phyloP scores from a whole-genome alignment of 2,329 filamentous ascomycete species.

The Ploettnerulaceae sp. region DNA sequence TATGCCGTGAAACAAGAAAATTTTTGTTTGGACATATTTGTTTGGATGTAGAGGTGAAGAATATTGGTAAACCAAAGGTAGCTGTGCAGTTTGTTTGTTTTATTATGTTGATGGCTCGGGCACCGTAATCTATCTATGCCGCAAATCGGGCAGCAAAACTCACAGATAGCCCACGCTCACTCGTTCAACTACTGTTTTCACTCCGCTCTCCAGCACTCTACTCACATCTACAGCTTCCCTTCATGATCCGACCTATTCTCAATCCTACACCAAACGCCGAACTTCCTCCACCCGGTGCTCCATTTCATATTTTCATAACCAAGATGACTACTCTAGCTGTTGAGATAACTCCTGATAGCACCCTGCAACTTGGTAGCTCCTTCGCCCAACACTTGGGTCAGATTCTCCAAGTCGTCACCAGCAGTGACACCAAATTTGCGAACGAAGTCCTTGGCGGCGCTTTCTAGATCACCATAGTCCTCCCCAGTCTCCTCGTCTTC shows the following conservation, averaged over 20 bases:
- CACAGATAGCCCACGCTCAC: background rate
- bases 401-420: conserved; percentile 90
- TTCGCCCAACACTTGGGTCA: conserved; percentile 77
- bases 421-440: conserved; percentile 93
- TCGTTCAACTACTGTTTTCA: background rate
- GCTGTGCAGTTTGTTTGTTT: background rate
- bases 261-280: conserved; percentile 13
- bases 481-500: conserved; percentile 72
- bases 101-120: conserved; percentile 3
- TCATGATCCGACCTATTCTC: background rate
- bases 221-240: background rate
- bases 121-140: conserved; percentile 26
- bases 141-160: conserved; percentile 9
- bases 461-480: conserved; percentile 86
- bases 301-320: background rate
- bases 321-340: conserved; percentile 40
- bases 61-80: too few species aligned
- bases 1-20: too few species aligned
- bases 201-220: background rate
- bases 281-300: conserved; percentile 4
- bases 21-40: too few species aligned
- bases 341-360: conserved; percentile 59
- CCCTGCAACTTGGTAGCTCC: conserved; percentile 81
- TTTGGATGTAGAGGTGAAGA: too few species aligned
- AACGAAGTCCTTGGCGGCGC: conserved; percentile 93